Evolutionary conservation across 352 stramenopile genomes (phyloP), one percentile per base, ranked within the genome.

Genomic region (Albugo candida): DNA sequence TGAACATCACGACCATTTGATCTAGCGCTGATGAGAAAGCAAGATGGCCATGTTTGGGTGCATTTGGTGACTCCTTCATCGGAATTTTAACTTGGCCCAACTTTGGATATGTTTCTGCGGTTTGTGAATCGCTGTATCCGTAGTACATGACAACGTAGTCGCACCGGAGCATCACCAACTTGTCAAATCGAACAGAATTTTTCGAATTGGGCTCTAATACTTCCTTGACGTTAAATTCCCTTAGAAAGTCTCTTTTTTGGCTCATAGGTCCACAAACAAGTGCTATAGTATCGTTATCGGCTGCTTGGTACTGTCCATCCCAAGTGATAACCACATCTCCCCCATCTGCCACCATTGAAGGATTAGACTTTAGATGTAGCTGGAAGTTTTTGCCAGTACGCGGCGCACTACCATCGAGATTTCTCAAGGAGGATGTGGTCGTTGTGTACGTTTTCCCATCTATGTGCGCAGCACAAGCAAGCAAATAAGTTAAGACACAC

Each of bases 1-100:
- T 86, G 56, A 78, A 82, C 65, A 82, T 80, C 42, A 83, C 62
- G n/a, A 68, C 76, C 70, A 83, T 83, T 51, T 83, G 66, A 37
- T 85, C 59, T 1, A 66, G 31, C 20, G 59, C 16, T 13, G 60
- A 56, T 13, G 67, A 81, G 37, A 85, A 56, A 1, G 69, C 62
- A 46, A 85, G 71, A 48, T 83, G 70, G 16, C 73, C 73, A 16
- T 85, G 73, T 48, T 81, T 81, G 10, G 73, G 70, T 0, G 62
- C 53, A 36, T 63, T 58, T 18, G 79, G 78, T 11, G 59, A 61
- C n/a, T 80, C 62, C 19, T 52, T 51, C 70, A 83, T 82, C 27
- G 56, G 53, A 13, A 85, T 58, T 27, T 53, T 48, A 20, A 83
- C 19, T 31, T 61, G 58, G 21, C 63, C 68, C 31, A 83, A 40